Evolutionary conservation across 352 stramenopile species (phyloP).

Genomic region (Globisporangium rhizosaccharum): DNA sequence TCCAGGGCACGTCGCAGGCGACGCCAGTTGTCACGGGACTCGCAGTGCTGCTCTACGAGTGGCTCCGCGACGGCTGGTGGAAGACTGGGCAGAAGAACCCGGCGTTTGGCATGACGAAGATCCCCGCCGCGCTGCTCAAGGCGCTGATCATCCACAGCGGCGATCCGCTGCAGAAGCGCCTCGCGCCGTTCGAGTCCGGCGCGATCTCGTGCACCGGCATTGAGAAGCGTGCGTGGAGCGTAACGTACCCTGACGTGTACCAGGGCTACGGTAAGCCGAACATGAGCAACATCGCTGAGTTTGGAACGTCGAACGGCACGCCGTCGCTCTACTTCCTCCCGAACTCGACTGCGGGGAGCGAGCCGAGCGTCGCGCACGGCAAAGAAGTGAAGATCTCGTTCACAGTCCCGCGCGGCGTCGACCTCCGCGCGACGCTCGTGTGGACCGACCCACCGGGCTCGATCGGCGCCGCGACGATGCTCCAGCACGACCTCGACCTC

Average conservation of each 20-base stretch:
- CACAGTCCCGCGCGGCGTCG: slow-evolving; percentile 51
- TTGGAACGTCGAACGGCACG: slow-evolving; percentile 19
- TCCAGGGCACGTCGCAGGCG: slow-evolving; percentile 75
- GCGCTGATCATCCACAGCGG: slow-evolving; percentile 80
- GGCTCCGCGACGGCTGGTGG: slow-evolving; percentile 79
- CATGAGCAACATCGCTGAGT: slow-evolving; percentile 72
- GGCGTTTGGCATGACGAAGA: slow-evolving; percentile 41
- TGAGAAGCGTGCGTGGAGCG: slow-evolving; percentile 22
- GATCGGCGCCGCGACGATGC: slow-evolving; percentile 46
- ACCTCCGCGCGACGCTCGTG: slow-evolving; percentile 66
- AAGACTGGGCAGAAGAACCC: slow-evolving; percentile 51
- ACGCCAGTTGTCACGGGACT: slow-evolving; percentile 72
- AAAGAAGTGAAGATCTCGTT: slow-evolving; percentile 69
- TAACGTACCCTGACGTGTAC: slow-evolving; percentile 68
- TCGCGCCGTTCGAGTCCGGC: slow-evolving; percentile 31
- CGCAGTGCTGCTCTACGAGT: slow-evolving; percentile 70
- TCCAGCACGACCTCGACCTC: slow-evolving; percentile 79
- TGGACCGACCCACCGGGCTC: slow-evolving; percentile 77
- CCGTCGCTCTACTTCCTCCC: slow-evolving; percentile 65
- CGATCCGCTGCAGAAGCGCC: slow-evolving; percentile 40
- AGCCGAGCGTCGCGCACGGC: slow-evolving; percentile 44
- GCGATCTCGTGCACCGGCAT: slow-evolving; percentile 45
- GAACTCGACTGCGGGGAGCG: slow-evolving; percentile 58
- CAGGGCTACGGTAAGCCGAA: slow-evolving; percentile 82
- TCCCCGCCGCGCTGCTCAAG: slow-evolving; percentile 73